phyloP scores from a whole-genome alignment of 805 yeast species.

The Scheffersomyces amazonensis region DNA sequence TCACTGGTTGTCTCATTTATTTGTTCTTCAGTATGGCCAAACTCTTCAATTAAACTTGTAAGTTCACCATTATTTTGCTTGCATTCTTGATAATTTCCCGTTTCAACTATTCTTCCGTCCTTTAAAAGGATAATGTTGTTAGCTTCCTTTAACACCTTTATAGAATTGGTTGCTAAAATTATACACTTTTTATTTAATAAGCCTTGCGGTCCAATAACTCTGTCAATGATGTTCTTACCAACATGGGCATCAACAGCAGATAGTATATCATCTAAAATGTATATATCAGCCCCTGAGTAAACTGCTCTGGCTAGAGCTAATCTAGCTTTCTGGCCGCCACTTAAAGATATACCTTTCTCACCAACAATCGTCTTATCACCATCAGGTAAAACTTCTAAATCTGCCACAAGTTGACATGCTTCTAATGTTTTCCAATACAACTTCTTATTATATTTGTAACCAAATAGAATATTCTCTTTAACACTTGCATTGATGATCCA shows the following conservation, averaged over 20 bases:
- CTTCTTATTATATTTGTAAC: conserved; percentile 25
- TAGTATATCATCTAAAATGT: conserved; percentile 36
- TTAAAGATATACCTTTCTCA: conserved; percentile 39
- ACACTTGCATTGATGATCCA: conserved; percentile 40
- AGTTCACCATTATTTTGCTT: conserved; percentile 34
- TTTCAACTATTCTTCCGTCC: conserved; percentile 25
- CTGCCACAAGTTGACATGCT: conserved; percentile 35
- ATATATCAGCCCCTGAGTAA: conserved; percentile 36
- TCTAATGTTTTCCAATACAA: conserved; percentile 29
- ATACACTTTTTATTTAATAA: conserved; percentile 30
- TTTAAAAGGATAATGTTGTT: conserved; percentile 27
- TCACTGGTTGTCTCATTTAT: conserved; percentile 15
- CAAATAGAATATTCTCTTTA: conserved; percentile 37
- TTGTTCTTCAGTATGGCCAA: conserved; percentile 18
- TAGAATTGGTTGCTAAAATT: conserved; percentile 38
- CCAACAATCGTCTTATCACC: conserved; percentile 40
- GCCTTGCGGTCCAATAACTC: conserved; percentile 30
- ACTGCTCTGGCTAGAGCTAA: conserved; percentile 40
- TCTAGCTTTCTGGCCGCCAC: conserved; percentile 44
- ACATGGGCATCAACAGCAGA: conserved; percentile 44
- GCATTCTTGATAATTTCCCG: conserved; percentile 48
- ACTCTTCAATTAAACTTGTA: conserved; percentile 27
- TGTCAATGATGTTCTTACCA: conserved; percentile 29
- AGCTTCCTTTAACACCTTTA: conserved; percentile 31
- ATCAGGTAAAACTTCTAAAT: conserved; percentile 33